phyloP scores from a whole-genome alignment of 352 stramenopile genomes.

The Peronospora belbahrii region DNA sequence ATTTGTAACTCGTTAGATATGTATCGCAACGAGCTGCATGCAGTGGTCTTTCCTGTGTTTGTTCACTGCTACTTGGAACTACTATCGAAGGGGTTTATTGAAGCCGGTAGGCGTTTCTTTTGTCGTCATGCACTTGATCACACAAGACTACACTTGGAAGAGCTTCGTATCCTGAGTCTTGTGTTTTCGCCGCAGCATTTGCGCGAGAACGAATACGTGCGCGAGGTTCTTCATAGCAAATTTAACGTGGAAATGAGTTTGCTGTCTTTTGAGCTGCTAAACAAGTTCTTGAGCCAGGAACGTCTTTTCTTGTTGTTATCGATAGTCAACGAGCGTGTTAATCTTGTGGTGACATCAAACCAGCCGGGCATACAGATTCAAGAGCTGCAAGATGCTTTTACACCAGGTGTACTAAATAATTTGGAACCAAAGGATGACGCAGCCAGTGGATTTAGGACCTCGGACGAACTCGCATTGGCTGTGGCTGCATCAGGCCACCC shows the following conservation, averaged over 20 bases:
- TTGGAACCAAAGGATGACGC: conserved; percentile 27
- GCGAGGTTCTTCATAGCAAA: conserved; percentile 73
- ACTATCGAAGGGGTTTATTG: conserved; percentile 49
- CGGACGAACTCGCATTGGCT: conserved; percentile 51
- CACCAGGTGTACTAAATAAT: conserved; percentile 28
- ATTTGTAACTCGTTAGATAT: conserved; percentile 82
- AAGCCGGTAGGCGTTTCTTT: conserved; percentile 52
- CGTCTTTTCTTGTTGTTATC: conserved; percentile 67
- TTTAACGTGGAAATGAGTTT: conserved; percentile 79
- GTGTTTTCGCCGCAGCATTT: conserved; percentile 61
- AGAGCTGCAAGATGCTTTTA: conserved; percentile 43
- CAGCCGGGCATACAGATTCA: conserved; percentile 62
- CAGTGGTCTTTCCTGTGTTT: conserved; percentile 70
- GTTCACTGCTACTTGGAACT: conserved; percentile 80
- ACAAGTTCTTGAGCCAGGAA: conserved; percentile 70
- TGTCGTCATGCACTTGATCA: conserved; percentile 52
- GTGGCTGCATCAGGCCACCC: conserved; percentile 38
- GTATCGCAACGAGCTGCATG: conserved; percentile 81
- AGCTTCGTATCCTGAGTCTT: conserved; percentile 57
- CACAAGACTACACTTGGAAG: conserved; percentile 56
- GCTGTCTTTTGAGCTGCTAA: conserved; percentile 77
- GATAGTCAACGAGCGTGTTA: conserved; percentile 75
- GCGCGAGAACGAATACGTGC: conserved; percentile 63
- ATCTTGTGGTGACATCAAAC: conserved; percentile 63
- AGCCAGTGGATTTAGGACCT: conserved; percentile 38